Evolutionary conservation across 768 basidiomycete species (phyloP).

Genomic region (Pulveroboletus sp.): DNA sequence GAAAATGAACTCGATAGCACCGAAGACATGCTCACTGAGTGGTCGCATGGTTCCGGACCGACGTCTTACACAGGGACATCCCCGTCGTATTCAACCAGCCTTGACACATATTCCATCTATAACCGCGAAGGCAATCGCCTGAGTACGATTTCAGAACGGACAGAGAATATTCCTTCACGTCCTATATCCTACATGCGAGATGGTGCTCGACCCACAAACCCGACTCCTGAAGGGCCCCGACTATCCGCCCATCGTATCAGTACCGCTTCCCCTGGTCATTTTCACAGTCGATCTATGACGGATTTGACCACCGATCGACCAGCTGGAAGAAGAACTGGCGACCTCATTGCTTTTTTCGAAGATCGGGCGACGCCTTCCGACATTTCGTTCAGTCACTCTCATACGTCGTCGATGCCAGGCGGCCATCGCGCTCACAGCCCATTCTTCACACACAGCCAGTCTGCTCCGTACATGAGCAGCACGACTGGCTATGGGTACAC

Average conservation of each 20-base stretch:
- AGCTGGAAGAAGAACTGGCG: slow-evolving; percentile 51
- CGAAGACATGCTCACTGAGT: slow-evolving; percentile 60
- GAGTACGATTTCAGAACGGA: slow-evolving; percentile 75
- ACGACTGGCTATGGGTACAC: slow-evolving; percentile 35
- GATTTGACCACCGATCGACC: slow-evolving; percentile 49
- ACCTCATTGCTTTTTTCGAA: slow-evolving; percentile 74
- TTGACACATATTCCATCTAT: slow-evolving; percentile 36
- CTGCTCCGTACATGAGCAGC: slow-evolving; percentile 37
- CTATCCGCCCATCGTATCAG: slow-evolving; percentile 42
- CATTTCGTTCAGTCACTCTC: slow-evolving; percentile 40
- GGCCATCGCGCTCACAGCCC: slow-evolving; percentile 26
- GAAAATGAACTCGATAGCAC: slow-evolving; percentile 65
- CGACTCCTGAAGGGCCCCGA: slow-evolving; percentile 42
- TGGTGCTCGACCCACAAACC: slow-evolving; percentile 31
- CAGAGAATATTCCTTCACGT: slow-evolving; percentile 61
- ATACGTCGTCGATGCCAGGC: slow-evolving; percentile 50
- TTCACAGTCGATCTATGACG: slow-evolving; percentile 54
- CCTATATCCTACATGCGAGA: slow-evolving; percentile 45
- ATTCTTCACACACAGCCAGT: slow-evolving; percentile 31
- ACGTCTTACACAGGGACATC: slow-evolving; percentile 31
- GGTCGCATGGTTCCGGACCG: slow-evolving; percentile 47
- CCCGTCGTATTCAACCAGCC: slow-evolving; percentile 31
- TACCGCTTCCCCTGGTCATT: slow-evolving; percentile 33
- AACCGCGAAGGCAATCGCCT: slow-evolving; percentile 47
- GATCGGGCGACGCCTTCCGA: slow-evolving; percentile 42